Conservation (phyloP, 169 alveolate genomes). For the Blepharisma undulans region DNA sequence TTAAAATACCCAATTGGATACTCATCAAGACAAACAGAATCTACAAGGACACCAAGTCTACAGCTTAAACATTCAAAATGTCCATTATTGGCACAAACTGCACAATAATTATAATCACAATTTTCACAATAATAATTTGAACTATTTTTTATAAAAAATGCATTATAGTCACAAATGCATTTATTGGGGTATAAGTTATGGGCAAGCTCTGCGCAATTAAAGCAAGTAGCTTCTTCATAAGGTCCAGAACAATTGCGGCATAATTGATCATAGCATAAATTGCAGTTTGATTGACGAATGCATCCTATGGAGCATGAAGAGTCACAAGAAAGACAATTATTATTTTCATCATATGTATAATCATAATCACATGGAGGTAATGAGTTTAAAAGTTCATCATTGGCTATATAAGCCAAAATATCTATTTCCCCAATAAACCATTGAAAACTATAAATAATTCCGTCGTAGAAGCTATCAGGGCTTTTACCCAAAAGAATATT, state of each 20-base stretch:
- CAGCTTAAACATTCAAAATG: not conserved
- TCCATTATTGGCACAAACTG: not conserved
- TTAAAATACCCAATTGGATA: not conserved
- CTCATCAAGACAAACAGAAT: not conserved
- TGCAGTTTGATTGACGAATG: not conserved
- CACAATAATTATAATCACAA: not conserved
- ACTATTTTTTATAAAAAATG: not conserved
- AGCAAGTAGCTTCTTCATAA: not conserved
- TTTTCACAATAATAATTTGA: not conserved
- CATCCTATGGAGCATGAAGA: not conserved
- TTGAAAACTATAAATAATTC: not conserved
- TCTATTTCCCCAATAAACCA: not conserved
- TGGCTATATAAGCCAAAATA: not conserved
- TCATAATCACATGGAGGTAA: not conserved
- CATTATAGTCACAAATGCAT: not conserved
- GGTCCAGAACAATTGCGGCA: not conserved
- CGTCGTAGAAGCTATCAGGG: not conserved
- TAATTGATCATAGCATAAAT: not conserved
- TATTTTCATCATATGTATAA: too few relatives aligned
- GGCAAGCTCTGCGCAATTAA: not conserved
- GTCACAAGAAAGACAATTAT: not conserved
- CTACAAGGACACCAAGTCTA: not conserved
- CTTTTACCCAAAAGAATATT: not conserved
- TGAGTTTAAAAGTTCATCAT: not conserved
- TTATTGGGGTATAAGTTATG: not conserved